A percentile compares a stretch with the other conserved stretches of the same genome.
Conservation (phyloP, 345 rosid species). For the Theobroma cacao region DNA sequence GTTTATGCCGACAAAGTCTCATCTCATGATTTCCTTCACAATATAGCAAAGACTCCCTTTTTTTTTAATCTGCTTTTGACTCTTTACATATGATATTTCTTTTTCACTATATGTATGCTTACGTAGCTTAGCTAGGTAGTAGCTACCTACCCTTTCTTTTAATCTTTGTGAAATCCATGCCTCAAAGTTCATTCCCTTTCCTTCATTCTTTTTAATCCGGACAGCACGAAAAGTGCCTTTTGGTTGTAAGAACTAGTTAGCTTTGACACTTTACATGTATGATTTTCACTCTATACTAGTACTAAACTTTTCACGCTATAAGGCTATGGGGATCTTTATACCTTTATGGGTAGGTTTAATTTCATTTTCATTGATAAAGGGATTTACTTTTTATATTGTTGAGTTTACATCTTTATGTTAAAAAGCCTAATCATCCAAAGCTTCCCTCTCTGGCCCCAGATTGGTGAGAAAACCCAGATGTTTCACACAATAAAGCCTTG, state of each 20-base stretch:
- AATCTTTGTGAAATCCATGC: neutral
- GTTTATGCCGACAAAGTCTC: neutral
- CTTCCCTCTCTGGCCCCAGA: neutral
- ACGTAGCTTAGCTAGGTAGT: neutral
- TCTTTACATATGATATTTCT: neutral
- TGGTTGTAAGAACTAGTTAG: neutral
- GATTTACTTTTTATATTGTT: neutral
- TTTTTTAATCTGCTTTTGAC: neutral
- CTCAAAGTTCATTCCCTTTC: neutral
- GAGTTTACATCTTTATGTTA: neutral
- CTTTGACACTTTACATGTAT: neutral
- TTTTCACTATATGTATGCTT: neutral
- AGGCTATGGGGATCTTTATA: neutral
- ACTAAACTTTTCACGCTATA: neutral
- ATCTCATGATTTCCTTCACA: neutral
- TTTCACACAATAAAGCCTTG: neutral
- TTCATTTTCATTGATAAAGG: neutral
- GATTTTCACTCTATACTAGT: neutral
- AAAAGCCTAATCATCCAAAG: neutral
- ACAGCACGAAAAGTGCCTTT: neutral
- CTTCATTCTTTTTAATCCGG: neutral
- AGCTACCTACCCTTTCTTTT: neutral
- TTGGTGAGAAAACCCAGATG: neutral
- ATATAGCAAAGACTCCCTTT: neutral
- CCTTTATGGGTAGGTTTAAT: neutral